Conservation (phyloP, 306 rosid genomes). For the Elaeagnus macrophylla region DNA sequence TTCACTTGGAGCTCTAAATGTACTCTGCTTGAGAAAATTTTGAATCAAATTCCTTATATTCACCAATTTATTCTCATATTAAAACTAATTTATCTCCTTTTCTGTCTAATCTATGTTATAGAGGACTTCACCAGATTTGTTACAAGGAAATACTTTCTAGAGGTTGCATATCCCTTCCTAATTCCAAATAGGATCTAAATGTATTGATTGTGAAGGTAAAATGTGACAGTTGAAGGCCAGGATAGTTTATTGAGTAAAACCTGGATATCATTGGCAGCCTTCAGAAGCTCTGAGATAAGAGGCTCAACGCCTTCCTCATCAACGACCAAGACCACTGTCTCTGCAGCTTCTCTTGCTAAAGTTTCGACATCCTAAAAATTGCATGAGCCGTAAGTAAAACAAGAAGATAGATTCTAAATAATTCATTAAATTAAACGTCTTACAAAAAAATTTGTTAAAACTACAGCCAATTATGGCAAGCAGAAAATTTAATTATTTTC, state of each 20-base stretch:
- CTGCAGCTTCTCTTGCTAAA: conserved; percentile 82
- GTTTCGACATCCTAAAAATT: conserved; percentile 69
- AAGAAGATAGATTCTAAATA: not conserved
- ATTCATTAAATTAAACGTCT: not conserved
- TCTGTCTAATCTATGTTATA: too few species aligned
- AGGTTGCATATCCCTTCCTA: too few species aligned
- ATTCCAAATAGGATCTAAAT: not conserved
- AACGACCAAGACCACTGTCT: conserved; percentile 72
- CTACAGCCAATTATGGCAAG: too few species aligned
- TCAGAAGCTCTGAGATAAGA: conserved; percentile 73
- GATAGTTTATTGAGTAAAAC: conserved; percentile 22
- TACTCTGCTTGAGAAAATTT: too few species aligned
- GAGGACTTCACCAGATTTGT: too few species aligned
- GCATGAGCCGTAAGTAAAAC: conserved; percentile 10
- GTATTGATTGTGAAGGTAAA: not conserved
- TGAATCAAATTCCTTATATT: too few species aligned
- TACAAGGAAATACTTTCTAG: too few species aligned
- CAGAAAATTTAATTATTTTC: too few species aligned
- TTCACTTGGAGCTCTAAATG: too few species aligned
- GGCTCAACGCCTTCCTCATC: conserved; percentile 90
- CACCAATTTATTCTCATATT: too few species aligned
- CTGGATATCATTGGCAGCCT: conserved; percentile 74
- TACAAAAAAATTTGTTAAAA: too few species aligned
- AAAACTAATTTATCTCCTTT: too few species aligned
- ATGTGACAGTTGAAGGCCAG: not conserved